These are phyloP conservation scores for Tritrichomonas musculus DNA, from an alignment of 208 protist genomes.

Conservation along the genomic window DNA sequence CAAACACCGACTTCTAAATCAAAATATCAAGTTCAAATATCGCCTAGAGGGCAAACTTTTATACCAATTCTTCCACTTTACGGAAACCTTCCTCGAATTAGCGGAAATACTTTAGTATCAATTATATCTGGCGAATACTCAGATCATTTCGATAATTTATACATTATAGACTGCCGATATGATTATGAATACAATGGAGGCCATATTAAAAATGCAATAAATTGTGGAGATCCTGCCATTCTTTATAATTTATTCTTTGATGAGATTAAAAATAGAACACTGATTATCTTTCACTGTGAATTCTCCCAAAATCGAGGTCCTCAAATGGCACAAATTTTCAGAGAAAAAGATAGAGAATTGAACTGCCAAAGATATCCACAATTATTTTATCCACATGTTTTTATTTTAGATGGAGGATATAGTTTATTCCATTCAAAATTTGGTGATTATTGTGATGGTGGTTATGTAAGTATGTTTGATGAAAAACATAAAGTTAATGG, in stretches of 20 bases:
- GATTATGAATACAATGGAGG: not conserved
- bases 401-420: not conserved
- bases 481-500: not conserved
- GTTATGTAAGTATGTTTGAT: not conserved
- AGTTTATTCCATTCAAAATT: not conserved
- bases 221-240: not conserved
- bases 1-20: not conserved
- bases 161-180: not conserved
- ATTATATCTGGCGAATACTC: not conserved
- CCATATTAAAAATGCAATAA: not conserved
- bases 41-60: not conserved
- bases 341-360: not conserved
- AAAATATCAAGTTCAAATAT: not conserved
- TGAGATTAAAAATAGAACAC: not conserved
- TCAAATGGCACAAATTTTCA: not conserved
- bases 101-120: not conserved
- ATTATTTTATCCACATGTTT: not conserved
- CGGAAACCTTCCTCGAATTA: not conserved
- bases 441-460: not conserved
- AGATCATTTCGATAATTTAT: not conserved
- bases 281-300: conserved; percentile 17
- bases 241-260: not conserved
- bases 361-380: not conserved
- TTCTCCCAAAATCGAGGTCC: not conserved
- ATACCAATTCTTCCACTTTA: not conserved